phyloP scores from a whole-genome alignment of 345 rosid genomes.

The Raphanus sativus region DNA sequence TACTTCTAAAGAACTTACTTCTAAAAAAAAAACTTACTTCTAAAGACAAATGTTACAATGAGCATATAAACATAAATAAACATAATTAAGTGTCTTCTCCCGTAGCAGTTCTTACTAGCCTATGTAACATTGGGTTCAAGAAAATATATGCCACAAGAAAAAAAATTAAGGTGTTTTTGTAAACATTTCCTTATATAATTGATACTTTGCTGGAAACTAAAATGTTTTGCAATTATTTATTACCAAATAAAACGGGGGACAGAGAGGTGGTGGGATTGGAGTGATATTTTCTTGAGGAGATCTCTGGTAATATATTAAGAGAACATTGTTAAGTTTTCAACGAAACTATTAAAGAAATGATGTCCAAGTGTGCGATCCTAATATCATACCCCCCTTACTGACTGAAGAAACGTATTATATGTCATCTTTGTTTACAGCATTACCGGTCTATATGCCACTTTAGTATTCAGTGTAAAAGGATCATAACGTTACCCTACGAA shows the following conservation, averaged over 20 bases:
- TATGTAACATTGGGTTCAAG: neutral
- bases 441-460: neutral
- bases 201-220: neutral
- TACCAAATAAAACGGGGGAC: neutral
- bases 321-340: constrained; percentile 6
- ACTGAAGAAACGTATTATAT: neutral
- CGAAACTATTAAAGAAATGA: constrained; percentile 12
- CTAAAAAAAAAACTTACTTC: no score
- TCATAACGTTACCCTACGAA: neutral
- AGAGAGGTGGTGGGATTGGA: constrained; percentile 19
- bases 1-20: no score
- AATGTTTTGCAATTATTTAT: neutral
- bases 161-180: neutral
- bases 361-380: neutral
- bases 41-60: neutral
- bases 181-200: neutral
- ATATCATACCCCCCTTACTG: neutral
- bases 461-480: neutral
- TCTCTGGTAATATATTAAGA: constrained; percentile 2
- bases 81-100: neutral
- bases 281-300: constrained; percentile 6
- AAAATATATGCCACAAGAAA: neutral
- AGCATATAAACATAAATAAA: neutral
- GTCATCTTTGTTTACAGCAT: neutral
- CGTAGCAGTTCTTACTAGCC: neutral